Evolutionary conservation across 2,329 filamentous ascomycete genomes (phyloP).

Genomic region (Gliomastix tumulicola): DNA sequence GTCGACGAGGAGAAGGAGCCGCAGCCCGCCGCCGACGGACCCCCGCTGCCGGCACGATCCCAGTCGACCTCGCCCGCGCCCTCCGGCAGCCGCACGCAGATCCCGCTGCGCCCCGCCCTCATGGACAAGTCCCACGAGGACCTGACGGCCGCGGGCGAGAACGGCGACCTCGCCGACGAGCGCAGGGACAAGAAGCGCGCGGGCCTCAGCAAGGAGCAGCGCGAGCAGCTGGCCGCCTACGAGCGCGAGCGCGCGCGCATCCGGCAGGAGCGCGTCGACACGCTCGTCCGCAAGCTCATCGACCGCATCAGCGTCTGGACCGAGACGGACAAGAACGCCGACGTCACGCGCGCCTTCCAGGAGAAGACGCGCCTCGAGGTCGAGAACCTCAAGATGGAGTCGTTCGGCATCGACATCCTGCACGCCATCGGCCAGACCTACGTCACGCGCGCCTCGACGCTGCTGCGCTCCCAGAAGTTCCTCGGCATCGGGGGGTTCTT

Average conservation of each 20-base stretch:
- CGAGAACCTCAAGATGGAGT: slow-evolving; percentile 99
- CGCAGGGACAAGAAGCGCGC: slow-evolving; percentile 76
- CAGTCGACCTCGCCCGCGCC: slow-evolving; percentile 31
- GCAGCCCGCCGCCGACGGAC: slow-evolving; percentile 7
- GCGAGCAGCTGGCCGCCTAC: slow-evolving; percentile 82
- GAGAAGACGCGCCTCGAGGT: slow-evolving; percentile 93
- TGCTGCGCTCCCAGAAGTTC: slow-evolving; percentile 94
- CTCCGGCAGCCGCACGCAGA: slow-evolving; percentile 34
- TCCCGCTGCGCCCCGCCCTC: slow-evolving; percentile 77
- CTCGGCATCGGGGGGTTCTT: slow-evolving; percentile 95
- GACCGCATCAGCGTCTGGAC: slow-evolving; percentile 94
- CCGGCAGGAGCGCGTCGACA: slow-evolving; percentile 84
- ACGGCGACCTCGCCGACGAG: slow-evolving; percentile 62
- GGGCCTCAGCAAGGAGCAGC: slow-evolving; percentile 82
- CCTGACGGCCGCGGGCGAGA: slow-evolving; percentile 53
- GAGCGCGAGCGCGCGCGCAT: slow-evolving; percentile 79
- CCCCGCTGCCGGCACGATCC: slow-evolving; percentile 21
- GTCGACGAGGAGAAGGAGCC: slow-evolving; percentile 28
- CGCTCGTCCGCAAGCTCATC: slow-evolving; percentile 74
- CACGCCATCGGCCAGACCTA: slow-evolving; percentile 94
- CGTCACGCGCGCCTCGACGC: slow-evolving; percentile 74
- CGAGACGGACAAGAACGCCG: slow-evolving; percentile 82
- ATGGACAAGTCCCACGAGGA: slow-evolving; percentile 72
- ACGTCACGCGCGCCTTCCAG: slow-evolving; percentile 84
- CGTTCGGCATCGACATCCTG: slow-evolving; percentile 90